These are phyloP conservation scores for Gastroboletus turbinatus DNA, from an alignment of 1,284 basidiomycete species.

Conservation along the genomic window DNA sequence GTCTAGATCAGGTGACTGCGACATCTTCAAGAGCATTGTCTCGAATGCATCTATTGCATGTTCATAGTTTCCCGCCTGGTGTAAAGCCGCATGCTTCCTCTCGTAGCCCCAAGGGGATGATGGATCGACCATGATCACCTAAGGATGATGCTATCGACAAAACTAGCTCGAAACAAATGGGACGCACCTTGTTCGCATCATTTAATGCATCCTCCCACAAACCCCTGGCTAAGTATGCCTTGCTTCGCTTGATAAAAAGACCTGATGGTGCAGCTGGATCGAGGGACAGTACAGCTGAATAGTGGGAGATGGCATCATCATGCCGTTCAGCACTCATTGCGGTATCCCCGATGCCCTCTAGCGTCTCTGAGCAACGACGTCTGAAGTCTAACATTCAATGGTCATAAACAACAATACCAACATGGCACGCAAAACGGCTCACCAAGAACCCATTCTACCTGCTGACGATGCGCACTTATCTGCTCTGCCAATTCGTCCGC, in stretches of 20 bases:
- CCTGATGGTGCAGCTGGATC: not conserved
- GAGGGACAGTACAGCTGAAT: not conserved
- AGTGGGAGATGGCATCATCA: not conserved
- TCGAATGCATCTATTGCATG: no score
- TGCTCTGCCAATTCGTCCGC: not conserved
- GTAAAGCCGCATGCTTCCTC: no score
- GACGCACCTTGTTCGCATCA: no score
- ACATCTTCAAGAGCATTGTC: no score
- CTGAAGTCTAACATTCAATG: not conserved
- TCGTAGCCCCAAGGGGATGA: no score
- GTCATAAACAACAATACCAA: not conserved
- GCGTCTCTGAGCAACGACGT: not conserved
- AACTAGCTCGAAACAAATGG: no score
- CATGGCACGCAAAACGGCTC: no score
- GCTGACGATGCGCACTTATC: not conserved
- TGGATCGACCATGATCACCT: no score
- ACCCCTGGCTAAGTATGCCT: not conserved
- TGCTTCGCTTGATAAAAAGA: not conserved
- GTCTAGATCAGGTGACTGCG: no score
- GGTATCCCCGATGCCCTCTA: not conserved
- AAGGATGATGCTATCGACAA: no score
- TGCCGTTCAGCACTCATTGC: not conserved
- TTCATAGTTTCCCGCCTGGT: no score
- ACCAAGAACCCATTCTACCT: not conserved
- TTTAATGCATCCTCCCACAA: not conserved